These are phyloP conservation scores for Aspergillus cejpii DNA, from an alignment of 2,329 filamentous ascomycete species.

Conservation along the genomic window DNA sequence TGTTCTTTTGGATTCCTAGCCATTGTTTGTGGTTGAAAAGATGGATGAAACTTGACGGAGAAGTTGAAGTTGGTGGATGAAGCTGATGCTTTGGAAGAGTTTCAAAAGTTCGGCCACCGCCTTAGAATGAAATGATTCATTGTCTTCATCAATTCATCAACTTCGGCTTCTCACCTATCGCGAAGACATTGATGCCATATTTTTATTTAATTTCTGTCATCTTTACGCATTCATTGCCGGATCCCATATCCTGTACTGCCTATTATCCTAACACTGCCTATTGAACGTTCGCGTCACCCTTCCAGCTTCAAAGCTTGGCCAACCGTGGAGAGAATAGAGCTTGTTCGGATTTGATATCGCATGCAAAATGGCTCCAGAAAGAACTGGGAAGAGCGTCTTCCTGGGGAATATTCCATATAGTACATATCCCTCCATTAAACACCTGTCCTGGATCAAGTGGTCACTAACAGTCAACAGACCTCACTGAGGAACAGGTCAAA, in stretches of 20 bases:
- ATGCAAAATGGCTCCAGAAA: constrained; percentile 40
- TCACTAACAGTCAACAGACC: constrained; percentile 52
- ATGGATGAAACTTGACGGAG: constrained; percentile 18
- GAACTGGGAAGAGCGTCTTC: constrained; percentile 43
- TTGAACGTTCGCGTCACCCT: neutral
- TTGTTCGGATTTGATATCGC: neutral
- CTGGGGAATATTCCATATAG: constrained; percentile 59
- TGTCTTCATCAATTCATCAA: too few species aligned
- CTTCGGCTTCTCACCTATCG: neutral
- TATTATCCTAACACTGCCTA: neutral
- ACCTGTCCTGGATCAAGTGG: constrained; percentile 6
- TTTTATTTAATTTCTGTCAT: neutral
- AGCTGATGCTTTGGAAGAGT: constrained; percentile 18
- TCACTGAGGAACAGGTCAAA: constrained; percentile 92
- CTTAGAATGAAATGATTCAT: constrained; percentile 10
- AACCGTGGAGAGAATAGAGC: constrained; percentile 1
- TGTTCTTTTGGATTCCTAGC: constrained; percentile 57
- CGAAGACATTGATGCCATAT: neutral
- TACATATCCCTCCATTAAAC: constrained; percentile 56
- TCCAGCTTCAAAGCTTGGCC: neutral
- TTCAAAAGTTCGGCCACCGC: constrained; percentile 27
- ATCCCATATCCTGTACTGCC: too few species aligned
- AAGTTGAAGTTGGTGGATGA: constrained; percentile 22
- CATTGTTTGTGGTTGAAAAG: constrained; percentile 32
- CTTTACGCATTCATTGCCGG: neutral